Percentiles rank a stretch among this genome's conserved stretches.
These are phyloP conservation scores for Pseudomonodictys pantanalensis DNA, from an alignment of 495 filamentous ascomycete genomes.

Conservation along the genomic window DNA sequence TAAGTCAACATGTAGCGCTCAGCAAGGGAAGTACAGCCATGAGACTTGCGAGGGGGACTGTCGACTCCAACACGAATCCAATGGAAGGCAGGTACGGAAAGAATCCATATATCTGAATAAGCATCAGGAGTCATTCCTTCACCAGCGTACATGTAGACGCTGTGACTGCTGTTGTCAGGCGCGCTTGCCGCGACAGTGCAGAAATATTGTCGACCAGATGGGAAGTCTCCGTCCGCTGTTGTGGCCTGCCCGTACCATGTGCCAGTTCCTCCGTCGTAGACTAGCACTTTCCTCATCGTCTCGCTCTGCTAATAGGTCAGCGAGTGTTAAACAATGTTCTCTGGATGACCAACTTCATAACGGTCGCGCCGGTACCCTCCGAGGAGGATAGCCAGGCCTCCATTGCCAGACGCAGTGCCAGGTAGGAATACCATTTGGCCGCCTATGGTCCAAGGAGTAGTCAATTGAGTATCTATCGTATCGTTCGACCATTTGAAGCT, in stretches of 20 bases:
- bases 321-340: neutral
- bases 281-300: slow-evolving; percentile 4
- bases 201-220: slow-evolving; percentile 1
- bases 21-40: slow-evolving; percentile 1
- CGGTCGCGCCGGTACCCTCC: neutral
- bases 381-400: slow-evolving; percentile 1
- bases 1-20: slow-evolving; percentile 13
- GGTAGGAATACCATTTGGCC: slow-evolving; percentile 4
- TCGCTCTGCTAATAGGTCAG: slow-evolving; percentile 1
- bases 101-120: slow-evolving; percentile 11
- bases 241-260: slow-evolving; percentile 8
- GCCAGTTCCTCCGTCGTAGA: slow-evolving; percentile 4
- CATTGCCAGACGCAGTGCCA: neutral
- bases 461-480: neutral
- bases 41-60: neutral
- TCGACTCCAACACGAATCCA: slow-evolving; percentile 1
- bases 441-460: neutral
- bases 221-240: slow-evolving; percentile 3
- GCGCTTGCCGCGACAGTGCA: slow-evolving; percentile 11
- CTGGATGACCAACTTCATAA: neutral
- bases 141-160: slow-evolving; percentile 11
- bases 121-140: neutral
- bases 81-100: slow-evolving; percentile 13
- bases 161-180: slow-evolving; percentile 14
- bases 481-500: slow-evolving; percentile 7